Base-by-base conservation (phyloP, 176 grass and related monocot species). In the Guadua angustifolia region DNA sequence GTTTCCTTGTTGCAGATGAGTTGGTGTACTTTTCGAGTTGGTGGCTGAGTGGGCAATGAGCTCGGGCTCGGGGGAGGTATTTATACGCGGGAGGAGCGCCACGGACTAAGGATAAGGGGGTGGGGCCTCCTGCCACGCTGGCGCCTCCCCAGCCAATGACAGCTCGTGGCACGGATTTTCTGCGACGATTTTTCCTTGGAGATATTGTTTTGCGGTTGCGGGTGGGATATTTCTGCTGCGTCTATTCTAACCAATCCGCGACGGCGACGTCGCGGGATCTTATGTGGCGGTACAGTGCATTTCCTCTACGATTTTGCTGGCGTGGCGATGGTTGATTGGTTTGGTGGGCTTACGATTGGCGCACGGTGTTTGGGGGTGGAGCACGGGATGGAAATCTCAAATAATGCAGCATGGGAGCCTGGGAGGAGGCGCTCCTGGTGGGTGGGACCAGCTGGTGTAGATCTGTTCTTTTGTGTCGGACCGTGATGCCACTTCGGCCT, bases 21-120 rank as follows among this genome's bases (percentile, higher is more conserved):
- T 4, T 33, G 2, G 26, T 73, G 71, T 82, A 73, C 71, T 61
- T 66, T 38, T 22, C 44, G 73, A 69, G 78, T 68, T 46, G 72
- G 63, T 42, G 40, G 9, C 7, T 72, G 90, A 44, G 67, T 57
- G 86, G 57, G 53, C 2, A 18, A 16, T 59, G 21, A 22, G 19
- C 35, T 70, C 66, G 71, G 59, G 19, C 35, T 70, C 66, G 71
- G 59, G 66, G 71, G 16, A 5, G 49, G 32, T 83, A 93, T 87
- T 91, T 93, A 97, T 97, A 83, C 84, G 33, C 83, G 68, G 63
- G 79, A 70, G 49, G 91, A 88, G 75, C 81, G 50, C 86, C 88
- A 84, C 74, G 80, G 26, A 81, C 33, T 74, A 69, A 16, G 82
- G 89, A 91, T 92, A 88, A 66, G 24, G 46, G 45, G 4, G 50